A percentile compares a stretch with the other conserved stretches of the same genome.
These are phyloP conservation scores for Kazachstania bromeliacearum DNA, from an alignment of 805 yeast species.

Conservation along the genomic window DNA sequence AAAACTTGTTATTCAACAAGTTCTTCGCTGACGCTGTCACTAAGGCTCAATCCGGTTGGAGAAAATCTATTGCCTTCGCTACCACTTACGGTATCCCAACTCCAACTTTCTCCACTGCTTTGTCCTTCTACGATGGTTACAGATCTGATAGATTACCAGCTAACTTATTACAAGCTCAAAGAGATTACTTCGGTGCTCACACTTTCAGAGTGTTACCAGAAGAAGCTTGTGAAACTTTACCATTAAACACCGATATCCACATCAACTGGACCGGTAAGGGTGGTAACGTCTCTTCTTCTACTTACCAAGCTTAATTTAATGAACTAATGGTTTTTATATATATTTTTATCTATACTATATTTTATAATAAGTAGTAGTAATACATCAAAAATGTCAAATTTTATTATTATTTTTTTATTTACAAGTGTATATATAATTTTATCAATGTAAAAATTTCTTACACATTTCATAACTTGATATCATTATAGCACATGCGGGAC, in stretches of 20 bases:
- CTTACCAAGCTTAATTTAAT: conserved; percentile 68
- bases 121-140: conserved; percentile 97
- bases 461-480: conserved; percentile 89
- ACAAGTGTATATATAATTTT: neutral
- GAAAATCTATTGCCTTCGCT: conserved; percentile 73
- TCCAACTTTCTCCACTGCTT: conserved; percentile 95
- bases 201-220: conserved; percentile 94
- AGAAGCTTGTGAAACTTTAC: conserved; percentile 62
- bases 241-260: conserved; percentile 78
- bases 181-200: conserved; percentile 99
- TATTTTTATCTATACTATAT: neutral
- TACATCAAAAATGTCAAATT: neutral
- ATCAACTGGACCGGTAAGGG: conserved; percentile 99
- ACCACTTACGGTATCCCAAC: conserved; percentile 87
- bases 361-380: neutral
- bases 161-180: conserved; percentile 96
- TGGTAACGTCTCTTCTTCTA: conserved; percentile 93
- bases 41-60: conserved; percentile 95
- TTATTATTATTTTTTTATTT: neutral
- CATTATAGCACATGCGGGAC: conserved; percentile 98
- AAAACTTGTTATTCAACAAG: conserved; percentile 90
- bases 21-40: conserved; percentile 87
- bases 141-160: conserved; percentile 94
- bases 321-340: neutral
- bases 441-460: conserved; percentile 36